phyloP scores from a whole-genome alignment of 1,284 basidiomycete genomes.

The Pseudomicrostroma phylloplanum region DNA sequence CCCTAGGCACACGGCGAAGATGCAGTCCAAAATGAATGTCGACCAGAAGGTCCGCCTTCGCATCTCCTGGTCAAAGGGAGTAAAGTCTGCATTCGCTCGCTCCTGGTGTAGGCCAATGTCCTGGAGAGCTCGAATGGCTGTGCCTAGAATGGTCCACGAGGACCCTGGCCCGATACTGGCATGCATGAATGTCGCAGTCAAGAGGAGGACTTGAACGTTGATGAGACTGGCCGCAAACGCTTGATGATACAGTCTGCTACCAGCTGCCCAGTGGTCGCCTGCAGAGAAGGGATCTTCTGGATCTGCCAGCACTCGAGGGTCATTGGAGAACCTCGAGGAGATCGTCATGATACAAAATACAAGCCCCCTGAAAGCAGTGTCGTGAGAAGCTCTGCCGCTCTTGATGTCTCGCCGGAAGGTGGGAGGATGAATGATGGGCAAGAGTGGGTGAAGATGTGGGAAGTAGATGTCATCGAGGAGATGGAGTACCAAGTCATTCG shows the following conservation, averaged over 20 bases:
- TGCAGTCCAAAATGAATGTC: slow-evolving; percentile 38
- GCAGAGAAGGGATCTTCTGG: slow-evolving; percentile 29
- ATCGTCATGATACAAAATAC: slow-evolving; percentile 42
- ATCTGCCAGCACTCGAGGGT: slow-evolving; percentile 30
- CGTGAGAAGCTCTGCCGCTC: slow-evolving; percentile 28
- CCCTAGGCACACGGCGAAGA: slow-evolving; percentile 41
- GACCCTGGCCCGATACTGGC: slow-evolving; percentile 34
- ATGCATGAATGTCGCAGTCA: slow-evolving; percentile 38
- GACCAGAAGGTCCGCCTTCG: slow-evolving; percentile 37
- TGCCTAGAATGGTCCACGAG: slow-evolving; percentile 39
- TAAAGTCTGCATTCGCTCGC: slow-evolving; percentile 31
- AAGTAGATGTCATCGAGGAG: slow-evolving; percentile 35
- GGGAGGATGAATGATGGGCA: slow-evolving; percentile 38
- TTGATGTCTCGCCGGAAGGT: slow-evolving; percentile 30
- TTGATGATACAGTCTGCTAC: slow-evolving; percentile 39
- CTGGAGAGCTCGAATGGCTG: slow-evolving; percentile 35
- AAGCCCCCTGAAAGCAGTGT: slow-evolving; percentile 39
- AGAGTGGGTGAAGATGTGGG: slow-evolving; percentile 30
- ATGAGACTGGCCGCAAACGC: slow-evolving; percentile 38
- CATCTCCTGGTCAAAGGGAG: slow-evolving; percentile 36
- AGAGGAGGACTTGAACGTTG: slow-evolving; percentile 41
- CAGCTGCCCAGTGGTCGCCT: slow-evolving; percentile 41
- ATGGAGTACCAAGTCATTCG: slow-evolving; percentile 22
- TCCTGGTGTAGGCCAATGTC: slow-evolving; percentile 44
- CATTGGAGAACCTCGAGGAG: slow-evolving; percentile 35